phyloP scores from a whole-genome alignment of 805 yeast species.

The Schwanniomyces yamadae region DNA sequence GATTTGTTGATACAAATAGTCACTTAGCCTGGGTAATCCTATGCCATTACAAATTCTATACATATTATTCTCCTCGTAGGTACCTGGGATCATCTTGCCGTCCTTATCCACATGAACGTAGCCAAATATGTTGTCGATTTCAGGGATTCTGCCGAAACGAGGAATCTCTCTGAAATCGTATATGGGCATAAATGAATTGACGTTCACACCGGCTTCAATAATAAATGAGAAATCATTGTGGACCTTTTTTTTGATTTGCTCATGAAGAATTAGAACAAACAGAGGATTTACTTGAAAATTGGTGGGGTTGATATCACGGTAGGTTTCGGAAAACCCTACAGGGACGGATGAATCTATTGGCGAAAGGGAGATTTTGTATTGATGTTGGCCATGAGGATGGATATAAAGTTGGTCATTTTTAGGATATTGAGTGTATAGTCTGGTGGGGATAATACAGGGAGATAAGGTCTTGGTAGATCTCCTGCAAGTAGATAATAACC shows the following conservation, averaged over 20 bases:
- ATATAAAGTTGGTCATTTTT: conserved; percentile 18
- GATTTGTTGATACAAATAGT: conserved; percentile 45
- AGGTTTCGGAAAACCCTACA: conserved; percentile 16
- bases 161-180: conserved; percentile 70
- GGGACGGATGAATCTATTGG: conserved; percentile 20
- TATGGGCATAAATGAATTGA: conserved; percentile 61
- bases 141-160: conserved; percentile 63
- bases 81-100: conserved; percentile 53
- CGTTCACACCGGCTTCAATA: conserved; percentile 55
- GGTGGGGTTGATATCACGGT: conserved; percentile 16
- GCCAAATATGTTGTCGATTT: conserved; percentile 69
- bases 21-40: conserved; percentile 55
- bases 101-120: conserved; percentile 57
- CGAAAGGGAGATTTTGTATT: conserved; percentile 18
- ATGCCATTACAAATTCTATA: conserved; percentile 52
- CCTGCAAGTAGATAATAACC: too few species aligned
- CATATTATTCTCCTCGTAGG: conserved; percentile 58
- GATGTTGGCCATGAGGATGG: conserved; percentile 12
- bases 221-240: conserved; percentile 51
- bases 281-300: conserved; percentile 24
- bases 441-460: too few species aligned
- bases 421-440: conserved; percentile 13
- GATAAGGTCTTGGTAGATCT: too few species aligned
- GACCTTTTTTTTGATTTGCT: conserved; percentile 20
- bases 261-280: conserved; percentile 29